Percentiles rank a stretch among this genome's conserved stretches.
Evolutionary conservation across 2,329 filamentous ascomycete species (phyloP).

Genomic region (Cordyceps cateniannulata): DNA sequence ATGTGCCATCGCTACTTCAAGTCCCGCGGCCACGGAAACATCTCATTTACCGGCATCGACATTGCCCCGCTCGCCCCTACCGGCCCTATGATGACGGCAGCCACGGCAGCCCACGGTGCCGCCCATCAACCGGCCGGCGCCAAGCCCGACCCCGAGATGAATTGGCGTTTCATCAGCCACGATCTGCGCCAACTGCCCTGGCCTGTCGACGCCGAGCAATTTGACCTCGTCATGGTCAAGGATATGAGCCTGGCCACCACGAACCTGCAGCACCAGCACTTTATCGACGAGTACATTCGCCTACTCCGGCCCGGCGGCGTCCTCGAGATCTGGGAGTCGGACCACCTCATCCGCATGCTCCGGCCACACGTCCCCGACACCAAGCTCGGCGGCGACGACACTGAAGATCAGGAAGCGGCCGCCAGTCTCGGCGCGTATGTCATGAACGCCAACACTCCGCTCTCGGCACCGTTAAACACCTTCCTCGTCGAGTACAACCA

Average conservation of each 20-base stretch:
- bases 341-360: constrained; percentile 77
- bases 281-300: constrained; percentile 68
- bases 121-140: constrained; percentile 20
- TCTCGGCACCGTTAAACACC: constrained; percentile 72
- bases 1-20: constrained; percentile 78
- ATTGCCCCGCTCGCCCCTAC: constrained; percentile 62
- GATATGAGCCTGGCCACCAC: constrained; percentile 66
- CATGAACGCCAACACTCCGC: constrained; percentile 75
- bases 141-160: constrained; percentile 64
- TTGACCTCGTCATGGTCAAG: constrained; percentile 85
- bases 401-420: constrained; percentile 56
- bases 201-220: constrained; percentile 73
- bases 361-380: constrained; percentile 64
- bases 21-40: constrained; percentile 58
- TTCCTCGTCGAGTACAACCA: constrained; percentile 77
- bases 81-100: constrained; percentile 24
- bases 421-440: constrained; percentile 72
- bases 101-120: constrained; percentile 26
- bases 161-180: constrained; percentile 84
- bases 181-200: constrained; percentile 70
- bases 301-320: constrained; percentile 71
- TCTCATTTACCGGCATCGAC: constrained; percentile 78
- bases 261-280: constrained; percentile 46
- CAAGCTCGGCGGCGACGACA: constrained; percentile 27
- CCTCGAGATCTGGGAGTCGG: constrained; percentile 84